Base-by-base conservation (phyloP, 1,284 basidiomycete genomes). In the Anthracocystis setariae region DNA sequence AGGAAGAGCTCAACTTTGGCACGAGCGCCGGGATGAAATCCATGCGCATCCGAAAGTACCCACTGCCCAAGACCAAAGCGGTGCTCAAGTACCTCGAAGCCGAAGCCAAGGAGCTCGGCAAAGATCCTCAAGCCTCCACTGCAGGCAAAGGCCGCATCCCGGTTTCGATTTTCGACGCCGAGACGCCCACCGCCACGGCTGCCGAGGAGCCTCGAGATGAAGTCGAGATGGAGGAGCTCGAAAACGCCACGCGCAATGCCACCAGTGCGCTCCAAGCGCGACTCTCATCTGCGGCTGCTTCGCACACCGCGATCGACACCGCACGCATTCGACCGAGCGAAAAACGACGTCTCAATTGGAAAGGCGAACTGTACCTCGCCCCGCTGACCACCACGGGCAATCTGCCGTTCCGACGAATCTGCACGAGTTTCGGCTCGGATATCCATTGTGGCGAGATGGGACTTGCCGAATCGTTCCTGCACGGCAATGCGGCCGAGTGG, bases 321-420 rank as follows among this genome's bases (percentile, higher is more conserved):
- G 89, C 89, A 0, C 89, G 89, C 0, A 77, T 89, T 29, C 87
- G 92, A 27, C 89, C 90, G 21, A 82, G 85, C 13, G 95, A 98
- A 85, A 98, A 97, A 86, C 91, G 89, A 80, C 86, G 92, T 25
- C 84, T 98, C 21, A 84, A 92, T 76, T 98, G 94, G 93, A 85
- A 91, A 10, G 73, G 71, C 60, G 92, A 93, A 82, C 91, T 92
- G 2, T 98, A 98, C 84, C 88, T 96, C 1, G 94, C 94, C 0
- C 94, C 95, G 0, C 85, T 98, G 10, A 98, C 95, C 0, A 98
- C 94, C 0, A 93, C 95, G 25, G 94, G 95, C 25, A 98, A 98
- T 78, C 83, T 98, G 77, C 95, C 95, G 0, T 98, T 98, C 86
- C 90, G 95, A 17, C 88, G 94, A 21, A 84, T 98, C 18, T 97